Evolutionary conservation across 2,329 filamentous ascomycete species (phyloP).

Genomic region (Coleophoma crateriformis): DNA sequence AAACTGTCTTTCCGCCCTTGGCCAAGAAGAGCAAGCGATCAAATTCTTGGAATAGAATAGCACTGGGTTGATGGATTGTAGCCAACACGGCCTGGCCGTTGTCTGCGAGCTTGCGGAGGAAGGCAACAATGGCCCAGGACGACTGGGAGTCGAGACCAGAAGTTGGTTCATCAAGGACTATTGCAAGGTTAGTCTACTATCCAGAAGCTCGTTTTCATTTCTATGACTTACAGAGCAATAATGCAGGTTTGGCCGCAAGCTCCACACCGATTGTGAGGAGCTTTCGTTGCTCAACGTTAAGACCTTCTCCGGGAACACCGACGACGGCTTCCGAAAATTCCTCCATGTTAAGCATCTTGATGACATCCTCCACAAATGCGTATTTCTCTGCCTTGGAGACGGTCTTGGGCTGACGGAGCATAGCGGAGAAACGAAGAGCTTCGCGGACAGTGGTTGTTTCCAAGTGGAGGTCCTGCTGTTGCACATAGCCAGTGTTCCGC

Average conservation of each 20-base stretch:
- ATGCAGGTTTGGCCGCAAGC: slow-evolving; percentile 82
- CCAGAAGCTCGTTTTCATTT: no score
- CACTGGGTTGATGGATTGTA: slow-evolving; percentile 92
- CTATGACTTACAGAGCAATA: slow-evolving; percentile 56
- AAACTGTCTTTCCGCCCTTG: slow-evolving; percentile 72
- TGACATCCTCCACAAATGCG: slow-evolving; percentile 85
- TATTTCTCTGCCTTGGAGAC: slow-evolving; percentile 73
- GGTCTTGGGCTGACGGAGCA: slow-evolving; percentile 77
- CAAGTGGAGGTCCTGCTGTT: slow-evolving; percentile 89
- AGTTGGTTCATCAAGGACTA: slow-evolving; percentile 83
- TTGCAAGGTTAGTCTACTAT: no score
- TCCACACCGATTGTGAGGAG: slow-evolving; percentile 95
- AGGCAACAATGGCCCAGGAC: slow-evolving; percentile 84
- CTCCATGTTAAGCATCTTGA: slow-evolving; percentile 86
- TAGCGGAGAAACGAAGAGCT: slow-evolving; percentile 78
- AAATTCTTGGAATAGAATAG: slow-evolving; percentile 89
- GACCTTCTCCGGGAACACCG: slow-evolving; percentile 83
- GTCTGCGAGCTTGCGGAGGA: slow-evolving; percentile 85
- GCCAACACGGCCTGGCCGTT: slow-evolving; percentile 87
- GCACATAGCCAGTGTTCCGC: slow-evolving; percentile 86
- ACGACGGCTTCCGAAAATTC: slow-evolving; percentile 88
- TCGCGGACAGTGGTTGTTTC: slow-evolving; percentile 79
- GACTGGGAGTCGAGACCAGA: slow-evolving; percentile 92
- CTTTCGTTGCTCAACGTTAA: slow-evolving; percentile 67
- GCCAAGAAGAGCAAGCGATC: slow-evolving; percentile 75